Percentiles rank a stretch among this genome's conserved stretches.
phyloP scores from a whole-genome alignment of 1,139 yeast genomes.

The Geotrichum phurueaensis region DNA sequence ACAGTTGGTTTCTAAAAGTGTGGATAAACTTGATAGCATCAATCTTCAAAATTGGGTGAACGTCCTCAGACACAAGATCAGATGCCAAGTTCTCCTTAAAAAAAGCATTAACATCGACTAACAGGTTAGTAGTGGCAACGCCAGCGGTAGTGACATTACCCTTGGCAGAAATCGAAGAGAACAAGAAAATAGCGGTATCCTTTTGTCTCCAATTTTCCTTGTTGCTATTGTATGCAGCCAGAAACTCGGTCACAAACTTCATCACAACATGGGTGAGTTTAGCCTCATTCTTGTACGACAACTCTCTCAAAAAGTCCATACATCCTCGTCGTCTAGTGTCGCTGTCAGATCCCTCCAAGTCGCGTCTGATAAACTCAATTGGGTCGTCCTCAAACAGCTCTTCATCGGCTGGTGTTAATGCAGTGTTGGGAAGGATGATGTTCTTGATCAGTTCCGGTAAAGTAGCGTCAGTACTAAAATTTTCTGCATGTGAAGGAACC shows the following conservation, averaged over 20 bases:
- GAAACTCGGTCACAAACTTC: conserved; percentile 66
- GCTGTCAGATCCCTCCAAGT: conserved; percentile 89
- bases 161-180: conserved; percentile 84
- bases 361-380: conserved; percentile 82
- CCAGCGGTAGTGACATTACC: conserved; percentile 82
- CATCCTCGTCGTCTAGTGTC: conserved; percentile 91
- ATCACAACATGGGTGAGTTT: conserved; percentile 69
- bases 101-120: conserved; percentile 81
- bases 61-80: conserved; percentile 53
- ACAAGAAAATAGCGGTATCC: conserved; percentile 80
- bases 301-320: conserved; percentile 81
- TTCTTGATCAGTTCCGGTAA: conserved; percentile 73
- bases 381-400: conserved; percentile 97
- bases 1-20: conserved; percentile 86
- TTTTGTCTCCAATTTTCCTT: conserved; percentile 69
- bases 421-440: conserved; percentile 81
- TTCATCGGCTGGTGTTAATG: conserved; percentile 73
- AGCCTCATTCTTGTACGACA: conserved; percentile 73
- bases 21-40: conserved; percentile 91
- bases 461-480: conserved; percentile 63
- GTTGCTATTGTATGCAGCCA: conserved; percentile 45
- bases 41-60: conserved; percentile 57
- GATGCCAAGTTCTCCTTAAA: conserved; percentile 75
- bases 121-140: conserved; percentile 76
- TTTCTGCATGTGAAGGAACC: conserved; percentile 53